Conservation (phyloP, 176 grass and related monocot species). For the Zea luxurians region DNA sequence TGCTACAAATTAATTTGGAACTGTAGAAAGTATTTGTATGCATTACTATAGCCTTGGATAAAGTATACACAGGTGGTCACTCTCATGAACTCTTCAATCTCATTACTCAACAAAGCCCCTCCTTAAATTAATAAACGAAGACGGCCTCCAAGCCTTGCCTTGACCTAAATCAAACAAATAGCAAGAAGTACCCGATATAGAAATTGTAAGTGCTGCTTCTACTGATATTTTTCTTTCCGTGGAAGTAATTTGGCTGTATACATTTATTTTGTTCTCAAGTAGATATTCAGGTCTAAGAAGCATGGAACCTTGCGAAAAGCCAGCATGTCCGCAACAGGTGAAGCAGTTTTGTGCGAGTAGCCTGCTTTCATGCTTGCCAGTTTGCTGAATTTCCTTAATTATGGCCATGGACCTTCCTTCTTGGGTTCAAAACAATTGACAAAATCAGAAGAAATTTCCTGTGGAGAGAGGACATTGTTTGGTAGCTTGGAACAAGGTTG, state of each 20-base stretch:
- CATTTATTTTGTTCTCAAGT: slow-evolving; percentile 10
- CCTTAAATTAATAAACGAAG: slow-evolving; percentile 91
- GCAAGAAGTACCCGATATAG: background rate
- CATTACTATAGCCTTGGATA: slow-evolving; percentile 90
- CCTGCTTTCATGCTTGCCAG: slow-evolving; percentile 81
- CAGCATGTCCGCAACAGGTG: slow-evolving; percentile 82
- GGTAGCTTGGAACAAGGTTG: too few species aligned
- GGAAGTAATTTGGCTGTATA: slow-evolving; percentile 12
- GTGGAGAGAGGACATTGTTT: too few species aligned
- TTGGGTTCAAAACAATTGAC: too few species aligned
- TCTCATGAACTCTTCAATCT: slow-evolving; percentile 96
- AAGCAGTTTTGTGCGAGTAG: slow-evolving; percentile 78
- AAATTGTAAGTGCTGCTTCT: slow-evolving; percentile 31
- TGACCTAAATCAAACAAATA: slow-evolving; percentile 56
- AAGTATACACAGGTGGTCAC: slow-evolving; percentile 89
- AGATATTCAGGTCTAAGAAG: slow-evolving; percentile 16
- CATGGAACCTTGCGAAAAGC: slow-evolving; percentile 84
- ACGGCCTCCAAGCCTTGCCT: slow-evolving; percentile 85
- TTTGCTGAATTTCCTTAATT: slow-evolving; percentile 54
- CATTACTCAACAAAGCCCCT: slow-evolving; percentile 79
- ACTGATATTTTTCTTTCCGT: slow-evolving; percentile 21
- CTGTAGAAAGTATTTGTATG: slow-evolving; percentile 8
- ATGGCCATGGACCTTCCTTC: too few species aligned
- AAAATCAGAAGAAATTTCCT: background rate
- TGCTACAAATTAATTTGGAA: slow-evolving; percentile 36